Conservation (phyloP, 2,329 filamentous ascomycete genomes). For the Malbranchea zuffiana region DNA sequence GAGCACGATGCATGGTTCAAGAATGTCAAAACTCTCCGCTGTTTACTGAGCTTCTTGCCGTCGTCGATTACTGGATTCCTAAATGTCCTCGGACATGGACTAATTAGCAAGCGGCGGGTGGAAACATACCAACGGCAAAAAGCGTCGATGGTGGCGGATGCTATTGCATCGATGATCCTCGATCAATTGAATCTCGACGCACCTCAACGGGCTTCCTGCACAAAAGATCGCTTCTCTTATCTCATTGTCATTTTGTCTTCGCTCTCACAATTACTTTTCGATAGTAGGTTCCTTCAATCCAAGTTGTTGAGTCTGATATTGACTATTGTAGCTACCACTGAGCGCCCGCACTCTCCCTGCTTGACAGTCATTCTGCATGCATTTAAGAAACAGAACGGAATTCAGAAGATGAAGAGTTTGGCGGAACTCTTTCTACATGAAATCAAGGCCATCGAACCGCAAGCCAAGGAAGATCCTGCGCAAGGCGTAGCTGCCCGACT, state of each 20-base stretch:
- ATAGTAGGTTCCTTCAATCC: slow-evolving; percentile 38
- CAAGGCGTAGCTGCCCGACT: slow-evolving; percentile 34
- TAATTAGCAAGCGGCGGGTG: slow-evolving; percentile 62
- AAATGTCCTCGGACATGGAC: slow-evolving; percentile 69
- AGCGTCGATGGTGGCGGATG: slow-evolving; percentile 50
- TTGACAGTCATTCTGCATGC: slow-evolving; percentile 69
- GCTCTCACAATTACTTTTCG: slow-evolving; percentile 67
- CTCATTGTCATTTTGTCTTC: slow-evolving; percentile 72
- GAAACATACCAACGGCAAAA: slow-evolving; percentile 55
- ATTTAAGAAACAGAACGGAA: slow-evolving; percentile 71
- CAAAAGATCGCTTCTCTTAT: slow-evolving; percentile 55
- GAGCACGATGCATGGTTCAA: slow-evolving; percentile 43
- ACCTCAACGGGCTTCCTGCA: slow-evolving; percentile 40
- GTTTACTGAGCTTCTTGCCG: slow-evolving; percentile 66
- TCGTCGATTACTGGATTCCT: slow-evolving; percentile 75
- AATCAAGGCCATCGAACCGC: slow-evolving; percentile 39
- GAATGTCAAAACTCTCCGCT: slow-evolving; percentile 68
- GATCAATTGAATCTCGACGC: slow-evolving; percentile 50
- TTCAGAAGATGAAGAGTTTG: slow-evolving; percentile 62
- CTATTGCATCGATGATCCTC: slow-evolving; percentile 61
- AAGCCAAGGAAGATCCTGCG: slow-evolving; percentile 31
- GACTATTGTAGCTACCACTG: slow-evolving; percentile 29
- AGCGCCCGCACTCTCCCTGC: slow-evolving; percentile 41
- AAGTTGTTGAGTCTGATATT: slow-evolving; percentile 8
- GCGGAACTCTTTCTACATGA: slow-evolving; percentile 57